phyloP scores from a whole-genome alignment of 208 protist genomes.

The Lotmaria passim region DNA sequence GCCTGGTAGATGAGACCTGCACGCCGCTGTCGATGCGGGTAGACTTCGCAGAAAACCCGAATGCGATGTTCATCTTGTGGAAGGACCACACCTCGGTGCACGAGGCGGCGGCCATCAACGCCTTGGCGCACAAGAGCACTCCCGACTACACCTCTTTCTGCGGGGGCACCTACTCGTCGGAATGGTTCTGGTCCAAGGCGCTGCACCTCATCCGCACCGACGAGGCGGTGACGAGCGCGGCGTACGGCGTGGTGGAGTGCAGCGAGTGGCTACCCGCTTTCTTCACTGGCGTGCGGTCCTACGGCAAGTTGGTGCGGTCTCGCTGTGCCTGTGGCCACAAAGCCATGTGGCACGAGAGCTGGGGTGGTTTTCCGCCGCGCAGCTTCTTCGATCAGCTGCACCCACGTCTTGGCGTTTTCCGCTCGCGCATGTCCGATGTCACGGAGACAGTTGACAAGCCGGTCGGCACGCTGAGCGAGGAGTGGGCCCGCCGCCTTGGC shows the following conservation, averaged over 20 bases:
- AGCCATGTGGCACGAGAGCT: constrained; percentile 66
- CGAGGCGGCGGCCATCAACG: constrained; percentile 56
- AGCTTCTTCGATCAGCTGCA: constrained; percentile 58
- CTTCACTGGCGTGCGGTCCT: constrained; percentile 41
- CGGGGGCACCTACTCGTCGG: constrained; percentile 60
- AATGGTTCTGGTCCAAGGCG: constrained; percentile 73
- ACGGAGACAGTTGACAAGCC: constrained; percentile 56
- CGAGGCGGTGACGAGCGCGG: constrained; percentile 35
- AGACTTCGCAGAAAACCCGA: constrained; percentile 51
- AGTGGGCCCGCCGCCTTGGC: constrained; percentile 51
- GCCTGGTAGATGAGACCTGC: constrained; percentile 50
- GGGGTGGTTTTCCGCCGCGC: constrained; percentile 55
- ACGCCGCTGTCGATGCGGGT: constrained; percentile 40
- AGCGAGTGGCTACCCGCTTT: constrained; percentile 67
- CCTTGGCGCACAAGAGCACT: constrained; percentile 36
- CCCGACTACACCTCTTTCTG: constrained; percentile 67
- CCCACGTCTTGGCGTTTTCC: constrained; percentile 39
- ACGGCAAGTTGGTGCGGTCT: constrained; percentile 37
- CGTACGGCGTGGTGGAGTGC: constrained; percentile 50
- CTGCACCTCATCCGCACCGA: constrained; percentile 54
- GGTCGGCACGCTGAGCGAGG: constrained; percentile 40
- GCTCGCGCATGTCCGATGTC: constrained; percentile 41
- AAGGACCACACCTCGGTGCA: constrained; percentile 68
- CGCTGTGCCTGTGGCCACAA: constrained; percentile 67
- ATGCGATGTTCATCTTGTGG: constrained; percentile 73